Evolutionary conservation across 78 protist species (phyloP).

Genomic region (Creolimax fragrantissima): DNA sequence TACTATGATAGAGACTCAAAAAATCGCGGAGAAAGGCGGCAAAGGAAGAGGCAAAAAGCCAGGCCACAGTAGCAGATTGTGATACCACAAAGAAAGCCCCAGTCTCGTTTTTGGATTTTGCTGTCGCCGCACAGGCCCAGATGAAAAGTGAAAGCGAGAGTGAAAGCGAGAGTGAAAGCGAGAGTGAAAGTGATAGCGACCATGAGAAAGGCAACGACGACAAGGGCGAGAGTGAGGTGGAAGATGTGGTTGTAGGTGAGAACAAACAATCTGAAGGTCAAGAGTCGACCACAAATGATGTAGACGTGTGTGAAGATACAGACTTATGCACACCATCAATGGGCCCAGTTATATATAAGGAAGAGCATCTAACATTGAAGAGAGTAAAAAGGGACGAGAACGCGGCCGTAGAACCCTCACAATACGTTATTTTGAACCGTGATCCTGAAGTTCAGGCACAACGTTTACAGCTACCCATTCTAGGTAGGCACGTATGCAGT

Average conservation of each 20-base stretch:
- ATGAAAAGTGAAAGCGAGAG: not conserved
- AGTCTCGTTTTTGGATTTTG: not conserved
- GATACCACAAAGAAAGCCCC: no score
- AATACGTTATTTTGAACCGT: constrained; percentile 4
- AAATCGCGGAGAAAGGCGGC: not conserved
- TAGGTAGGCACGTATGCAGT: no score
- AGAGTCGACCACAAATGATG: not conserved
- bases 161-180: not conserved
- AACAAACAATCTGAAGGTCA: no score
- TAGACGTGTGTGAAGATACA: no score
- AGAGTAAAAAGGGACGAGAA: not conserved
- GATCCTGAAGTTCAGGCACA: not conserved
- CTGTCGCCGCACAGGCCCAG: not conserved
- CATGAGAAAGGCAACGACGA: not conserved
- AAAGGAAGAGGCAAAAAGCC: not conserved
- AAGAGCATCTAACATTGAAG: not conserved
- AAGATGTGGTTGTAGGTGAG: no score
- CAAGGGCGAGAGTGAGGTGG: not conserved
- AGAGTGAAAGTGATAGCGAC: not conserved
- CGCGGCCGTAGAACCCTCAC: not conserved
- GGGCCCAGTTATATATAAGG: not conserved
- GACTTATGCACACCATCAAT: no score
- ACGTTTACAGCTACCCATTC: constrained; percentile 1
- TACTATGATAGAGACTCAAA: not conserved
- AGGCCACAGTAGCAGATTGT: not conserved